Percentiles rank a stretch among this genome's conserved stretches.
These are phyloP conservation scores for Apiospora hydei DNA, from an alignment of 2,329 filamentous ascomycete genomes.

Conservation along the genomic window DNA sequence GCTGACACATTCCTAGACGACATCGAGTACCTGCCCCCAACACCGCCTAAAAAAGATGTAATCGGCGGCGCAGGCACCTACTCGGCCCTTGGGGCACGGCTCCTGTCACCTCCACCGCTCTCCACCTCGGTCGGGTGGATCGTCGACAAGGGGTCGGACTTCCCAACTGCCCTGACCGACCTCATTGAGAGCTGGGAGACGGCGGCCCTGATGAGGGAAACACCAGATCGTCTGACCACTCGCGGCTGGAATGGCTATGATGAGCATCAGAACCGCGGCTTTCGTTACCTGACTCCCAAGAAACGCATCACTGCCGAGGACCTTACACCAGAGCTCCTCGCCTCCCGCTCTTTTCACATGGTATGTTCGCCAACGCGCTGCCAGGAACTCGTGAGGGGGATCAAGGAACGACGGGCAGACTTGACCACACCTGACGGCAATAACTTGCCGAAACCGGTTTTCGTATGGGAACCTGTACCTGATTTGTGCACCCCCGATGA, in stretches of 20 bases:
- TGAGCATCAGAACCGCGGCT: slow-evolving; percentile 73
- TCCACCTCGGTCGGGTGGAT: slow-evolving; percentile 85
- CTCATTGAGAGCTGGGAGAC: slow-evolving; percentile 80
- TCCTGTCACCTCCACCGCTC: slow-evolving; percentile 76
- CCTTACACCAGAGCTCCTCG: slow-evolving; percentile 70
- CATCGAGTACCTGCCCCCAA: slow-evolving; percentile 82
- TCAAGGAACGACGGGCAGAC: slow-evolving; percentile 64
- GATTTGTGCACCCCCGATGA: slow-evolving; percentile 81
- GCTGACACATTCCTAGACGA: slow-evolving; percentile 69
- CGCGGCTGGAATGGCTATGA: slow-evolving; percentile 93
- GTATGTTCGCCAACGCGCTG: slow-evolving; percentile 84
- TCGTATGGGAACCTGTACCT: slow-evolving; percentile 96
- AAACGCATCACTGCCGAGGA: slow-evolving; percentile 78
- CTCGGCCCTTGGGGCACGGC: slow-evolving; percentile 84
- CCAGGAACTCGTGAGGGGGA: slow-evolving; percentile 75
- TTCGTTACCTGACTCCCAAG: slow-evolving; percentile 89
- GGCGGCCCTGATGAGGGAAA: slow-evolving; percentile 71
- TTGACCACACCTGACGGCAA: slow-evolving; percentile 36
- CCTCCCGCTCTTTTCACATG: slow-evolving; percentile 82
- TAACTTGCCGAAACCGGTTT: slow-evolving; percentile 64
- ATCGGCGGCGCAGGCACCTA: slow-evolving; percentile 91
- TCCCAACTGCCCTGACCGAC: slow-evolving; percentile 70
- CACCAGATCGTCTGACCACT: slow-evolving; percentile 76
- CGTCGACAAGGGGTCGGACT: slow-evolving; percentile 88
- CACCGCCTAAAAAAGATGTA: slow-evolving; percentile 73